Conservation (phyloP, 768 basidiomycete species). For the Russula vinacea region DNA sequence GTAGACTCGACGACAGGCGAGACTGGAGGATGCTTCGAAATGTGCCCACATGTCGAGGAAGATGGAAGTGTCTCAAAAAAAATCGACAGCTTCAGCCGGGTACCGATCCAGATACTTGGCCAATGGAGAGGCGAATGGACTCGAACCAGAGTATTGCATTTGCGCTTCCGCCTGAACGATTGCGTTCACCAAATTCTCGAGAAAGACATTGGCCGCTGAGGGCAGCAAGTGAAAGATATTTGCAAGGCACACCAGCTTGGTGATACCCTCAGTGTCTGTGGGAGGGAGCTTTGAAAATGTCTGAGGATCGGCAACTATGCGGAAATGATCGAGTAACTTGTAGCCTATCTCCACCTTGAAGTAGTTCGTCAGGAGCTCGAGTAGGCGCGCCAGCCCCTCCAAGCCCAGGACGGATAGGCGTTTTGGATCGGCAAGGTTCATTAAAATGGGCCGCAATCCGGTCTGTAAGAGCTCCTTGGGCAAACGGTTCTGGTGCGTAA, state of each 20-base stretch:
- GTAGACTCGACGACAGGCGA: conserved; percentile 69
- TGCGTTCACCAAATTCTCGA: conserved; percentile 80
- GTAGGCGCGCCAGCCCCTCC: conserved; percentile 88
- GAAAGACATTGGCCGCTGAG: conserved; percentile 86
- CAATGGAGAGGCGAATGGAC: conserved; percentile 90
- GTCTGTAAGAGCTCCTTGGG: conserved; percentile 95
- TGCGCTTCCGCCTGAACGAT: conserved; percentile 90
- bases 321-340: conserved; percentile 95
- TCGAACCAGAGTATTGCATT: conserved; percentile 84
- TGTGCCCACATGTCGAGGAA: conserved; percentile 78
- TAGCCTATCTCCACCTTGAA: conserved; percentile 99
- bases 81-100: conserved; percentile 81
- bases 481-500: conserved; percentile 84
- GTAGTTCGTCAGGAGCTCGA: conserved; percentile 95
- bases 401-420: conserved; percentile 87
- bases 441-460: conserved; percentile 91
- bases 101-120: conserved; percentile 91
- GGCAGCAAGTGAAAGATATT: conserved; percentile 98
- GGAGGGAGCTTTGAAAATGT: conserved; percentile 77
- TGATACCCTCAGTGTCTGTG: conserved; percentile 85
- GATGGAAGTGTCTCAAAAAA: conserved; percentile 74
- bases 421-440: conserved; percentile 97
- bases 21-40: conserved; percentile 80
- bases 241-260: conserved; percentile 89
- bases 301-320: conserved; percentile 84